phyloP scores from a whole-genome alignment of 805 yeast genomes.

The Cyberlindnera petersonii region DNA sequence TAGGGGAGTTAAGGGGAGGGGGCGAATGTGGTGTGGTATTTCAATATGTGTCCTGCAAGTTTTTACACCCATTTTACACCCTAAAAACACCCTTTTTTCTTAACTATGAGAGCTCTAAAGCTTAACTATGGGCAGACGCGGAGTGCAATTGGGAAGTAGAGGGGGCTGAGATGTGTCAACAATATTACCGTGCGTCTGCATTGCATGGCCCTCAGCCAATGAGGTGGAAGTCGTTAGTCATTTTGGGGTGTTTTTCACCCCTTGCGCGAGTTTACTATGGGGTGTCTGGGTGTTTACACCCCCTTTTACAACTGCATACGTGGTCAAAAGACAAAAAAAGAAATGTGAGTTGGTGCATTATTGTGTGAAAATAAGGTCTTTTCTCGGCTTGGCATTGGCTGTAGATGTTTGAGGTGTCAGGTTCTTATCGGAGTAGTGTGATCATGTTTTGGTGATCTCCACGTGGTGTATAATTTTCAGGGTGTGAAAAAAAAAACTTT shows the following conservation, averaged over 20 bases:
- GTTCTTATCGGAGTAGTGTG: constrained; percentile 3
- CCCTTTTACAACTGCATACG: too few species aligned
- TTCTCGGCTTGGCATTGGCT: constrained; percentile 6
- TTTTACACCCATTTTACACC: constrained; percentile 11
- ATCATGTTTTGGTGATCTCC: too few species aligned
- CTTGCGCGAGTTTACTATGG: constrained; percentile 1
- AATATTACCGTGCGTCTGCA: constrained; percentile 1
- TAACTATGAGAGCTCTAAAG: constrained; percentile 6
- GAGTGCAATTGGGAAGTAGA: constrained; percentile 3
- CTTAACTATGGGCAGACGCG: constrained; percentile 14
- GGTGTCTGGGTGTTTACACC: neutral
- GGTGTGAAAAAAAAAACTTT: neutral
- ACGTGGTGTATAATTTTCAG: neutral
- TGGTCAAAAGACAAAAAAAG: too few species aligned
- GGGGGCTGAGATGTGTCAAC: constrained; percentile 2
- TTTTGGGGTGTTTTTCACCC: constrained; percentile 12
- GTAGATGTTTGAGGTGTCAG: constrained; percentile 5
- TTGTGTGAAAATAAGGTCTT: constrained; percentile 13
- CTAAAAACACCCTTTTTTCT: constrained; percentile 17
- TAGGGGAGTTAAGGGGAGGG: too few species aligned
- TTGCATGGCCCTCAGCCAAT: constrained; percentile 6
- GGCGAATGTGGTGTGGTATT: too few species aligned
- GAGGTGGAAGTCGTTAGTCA: constrained; percentile 7
- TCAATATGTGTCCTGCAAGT: too few species aligned
- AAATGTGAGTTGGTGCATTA: too few species aligned